Evolutionary conservation across 139 green algal species (phyloP), one percentile per base, ranked within the genome.

Genomic region (Protoeuglena noctilucae): DNA sequence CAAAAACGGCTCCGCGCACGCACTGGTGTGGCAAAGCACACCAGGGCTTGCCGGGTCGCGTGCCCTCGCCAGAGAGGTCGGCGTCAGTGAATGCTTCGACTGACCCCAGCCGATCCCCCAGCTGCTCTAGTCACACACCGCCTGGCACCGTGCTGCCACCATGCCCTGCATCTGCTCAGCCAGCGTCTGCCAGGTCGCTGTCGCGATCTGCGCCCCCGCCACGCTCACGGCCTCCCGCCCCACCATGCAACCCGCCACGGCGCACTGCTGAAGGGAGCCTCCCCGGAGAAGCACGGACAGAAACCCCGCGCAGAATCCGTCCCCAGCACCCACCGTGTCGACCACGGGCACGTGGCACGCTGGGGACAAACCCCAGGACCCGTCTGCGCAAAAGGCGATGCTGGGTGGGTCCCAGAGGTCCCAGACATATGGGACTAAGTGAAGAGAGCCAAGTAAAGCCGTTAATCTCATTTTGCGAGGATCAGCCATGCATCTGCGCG

Each of bases 281-380:
- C 60, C 61, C 40, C 51, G 26, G 12, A 88, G 56, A 53, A 66
- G 74, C 6, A 70, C 78, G 21, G 66, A 63, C 25, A 93, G 63
- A 52, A 86, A 88, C 19, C 76, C 84, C 2, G 69, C 67, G 12
- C 73, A 77, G 66, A 90, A 93, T 53, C 59, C 67, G 63, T 93
- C 84, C 0, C 76, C 77, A 4, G 80, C 84, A 0, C 84, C 82
- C 9, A 87, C 71, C 1, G 84, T 92, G 70, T 93, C 84, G 12
- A 76, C 67, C 2, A 87, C 73, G n/a, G 58, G n/a, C 26, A 77
- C 58, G n/a, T 47, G 28, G 9, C 27, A 23, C 2, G 70, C 72
- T 4, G 56, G 21, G 14, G 73, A 53, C 4, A n/a, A 14, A 18
- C 60, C 69, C 0, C n/a, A 12, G 18, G 24, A 29, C 1, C 71